phyloP scores from a whole-genome alignment of 1,139 yeast genomes.

The Geotrichum citri-aurantii region DNA sequence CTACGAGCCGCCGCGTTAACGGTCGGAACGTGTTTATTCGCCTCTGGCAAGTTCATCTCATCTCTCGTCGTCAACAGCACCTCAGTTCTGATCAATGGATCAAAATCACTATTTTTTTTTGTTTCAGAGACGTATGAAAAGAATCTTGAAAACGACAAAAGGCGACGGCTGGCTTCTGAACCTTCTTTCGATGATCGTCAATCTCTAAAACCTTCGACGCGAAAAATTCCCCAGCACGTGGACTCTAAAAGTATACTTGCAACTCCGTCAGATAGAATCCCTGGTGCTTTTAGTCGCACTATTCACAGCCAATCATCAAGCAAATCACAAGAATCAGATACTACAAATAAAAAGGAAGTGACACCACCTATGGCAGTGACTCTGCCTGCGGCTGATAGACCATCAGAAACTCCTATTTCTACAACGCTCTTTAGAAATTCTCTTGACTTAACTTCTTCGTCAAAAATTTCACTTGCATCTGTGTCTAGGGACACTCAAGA shows the following conservation, averaged over 20 bases:
- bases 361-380: not conserved
- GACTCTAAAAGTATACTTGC: conserved; percentile 5
- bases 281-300: not conserved
- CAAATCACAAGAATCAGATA: not conserved
- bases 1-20: conserved; percentile 7
- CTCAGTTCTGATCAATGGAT: conserved; percentile 3
- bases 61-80: not conserved
- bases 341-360: not conserved
- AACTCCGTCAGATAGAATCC: not conserved
- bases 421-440: not conserved
- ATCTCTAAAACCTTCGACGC: not conserved
- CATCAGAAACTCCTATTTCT: not conserved
- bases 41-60: conserved; percentile 5
- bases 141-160: conserved; percentile 6
- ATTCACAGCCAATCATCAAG: not conserved
- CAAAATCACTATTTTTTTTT: conserved; percentile 4
- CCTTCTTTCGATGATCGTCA: conserved; percentile 1
- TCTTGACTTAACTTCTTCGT: not conserved
- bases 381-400: not conserved
- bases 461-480: not conserved
- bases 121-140: conserved; percentile 6
- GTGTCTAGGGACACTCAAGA: not conserved
- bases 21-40: conserved; percentile 10
- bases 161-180: conserved; percentile 3
- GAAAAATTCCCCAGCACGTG: not conserved